Evolutionary conservation across 371 early-diverging fungal genomes (phyloP), one percentile per base, ranked within the genome.

Genomic region (Cokeromyces recurvatus): DNA sequence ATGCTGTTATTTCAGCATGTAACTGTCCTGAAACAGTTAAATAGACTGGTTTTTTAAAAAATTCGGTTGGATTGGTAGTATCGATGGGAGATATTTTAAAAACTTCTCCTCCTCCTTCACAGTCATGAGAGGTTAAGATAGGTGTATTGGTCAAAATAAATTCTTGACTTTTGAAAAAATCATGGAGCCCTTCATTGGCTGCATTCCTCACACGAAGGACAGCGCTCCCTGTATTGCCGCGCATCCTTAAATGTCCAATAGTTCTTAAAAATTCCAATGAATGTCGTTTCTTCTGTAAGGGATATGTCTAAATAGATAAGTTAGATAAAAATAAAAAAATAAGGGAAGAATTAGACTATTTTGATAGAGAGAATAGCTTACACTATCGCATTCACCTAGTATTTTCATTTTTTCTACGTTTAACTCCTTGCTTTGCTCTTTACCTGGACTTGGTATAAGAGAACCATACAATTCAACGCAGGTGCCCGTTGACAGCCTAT

Each of bases 91-190:
- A 53, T 0, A 86, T 74, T 34, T 71, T 62, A 57, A 95, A 95
- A 1, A 86, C 88, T 60, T 92, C 92, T 8, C 94, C 93, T n/a
- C 86, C 96, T 10, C 94, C 96, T 57, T 95, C 95, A 68, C 95
- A 95, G 56, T 95, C 95, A 52, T 84, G 78, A 10, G 88, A 74
- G 1, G 94, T 94, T 53, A 94, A 42, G 1, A 91, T 68, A 1
- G 95, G 95, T 6, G 95, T 92, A 43, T 92, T 84, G 31, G 92
- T 71, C 37, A 87, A 81, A 3, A 83, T 54, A 53, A 91, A 94
- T 39, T 89, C 84, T 59, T 88, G 72, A 1, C 73, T 63, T 64
- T 78, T 68, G 48, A 94, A 90, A 51, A 86, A 91, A 38, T 69
- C 58, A 47, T 87, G 86, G 41, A 95, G 57, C 0, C 82, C 88